phyloP scores from a whole-genome alignment of 2,329 filamentous ascomycete species.

The Tolypocladium tropicale region DNA sequence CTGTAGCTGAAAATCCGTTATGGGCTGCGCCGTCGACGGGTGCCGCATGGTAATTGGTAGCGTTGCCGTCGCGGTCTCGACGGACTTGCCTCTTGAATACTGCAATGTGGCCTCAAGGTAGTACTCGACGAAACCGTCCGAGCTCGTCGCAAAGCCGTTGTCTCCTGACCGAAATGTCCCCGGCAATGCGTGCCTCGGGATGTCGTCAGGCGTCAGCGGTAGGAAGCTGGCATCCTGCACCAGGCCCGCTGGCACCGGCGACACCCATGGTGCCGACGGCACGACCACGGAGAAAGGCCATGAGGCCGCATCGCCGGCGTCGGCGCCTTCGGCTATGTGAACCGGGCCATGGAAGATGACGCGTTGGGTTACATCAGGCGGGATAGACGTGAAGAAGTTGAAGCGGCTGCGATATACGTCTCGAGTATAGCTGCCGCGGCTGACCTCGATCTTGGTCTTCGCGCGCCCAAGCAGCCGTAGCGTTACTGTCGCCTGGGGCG shows the following conservation, averaged over 20 bases:
- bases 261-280: conserved; percentile 6
- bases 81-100: background rate
- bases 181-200: conserved; percentile 8
- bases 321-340: conserved; percentile 8
- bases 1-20: conserved; percentile 7
- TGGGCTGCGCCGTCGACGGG: conserved; percentile 3
- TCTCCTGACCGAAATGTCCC: conserved; percentile 3
- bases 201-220: background rate
- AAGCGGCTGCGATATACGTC: conserved; percentile 12
- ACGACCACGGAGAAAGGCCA: conserved; percentile 21
- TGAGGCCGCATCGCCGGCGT: background rate
- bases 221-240: conserved; percentile 8
- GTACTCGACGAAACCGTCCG: conserved; percentile 24
- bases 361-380: background rate
- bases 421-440: conserved; percentile 2
- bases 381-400: conserved; percentile 10
- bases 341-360: conserved; percentile 14
- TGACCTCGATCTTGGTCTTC: conserved; percentile 14
- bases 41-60: conserved; percentile 13
- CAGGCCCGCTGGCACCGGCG: background rate
- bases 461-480: conserved; percentile 14
- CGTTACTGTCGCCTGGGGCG: conserved; percentile 8
- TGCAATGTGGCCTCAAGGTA: conserved; percentile 18
- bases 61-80: conserved; percentile 4
- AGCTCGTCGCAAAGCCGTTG: conserved; percentile 1